phyloP scores from a whole-genome alignment of 2,329 filamentous ascomycete genomes.

The Penicillium sp. region DNA sequence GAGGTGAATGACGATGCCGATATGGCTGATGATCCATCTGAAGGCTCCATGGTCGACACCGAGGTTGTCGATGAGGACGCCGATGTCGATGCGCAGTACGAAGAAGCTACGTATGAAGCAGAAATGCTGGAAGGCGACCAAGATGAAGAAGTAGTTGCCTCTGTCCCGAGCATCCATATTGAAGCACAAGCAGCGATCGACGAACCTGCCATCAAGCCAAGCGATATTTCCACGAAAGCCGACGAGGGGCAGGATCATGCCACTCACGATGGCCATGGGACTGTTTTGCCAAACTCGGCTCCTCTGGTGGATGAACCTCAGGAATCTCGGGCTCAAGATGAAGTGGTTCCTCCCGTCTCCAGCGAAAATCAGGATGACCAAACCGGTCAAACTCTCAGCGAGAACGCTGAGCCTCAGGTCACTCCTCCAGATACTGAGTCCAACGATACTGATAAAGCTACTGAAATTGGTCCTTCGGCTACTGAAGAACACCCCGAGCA shows the following conservation, averaged over 20 bases:
- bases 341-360: neutral
- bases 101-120: slow-evolving; percentile 38
- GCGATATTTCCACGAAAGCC: neutral
- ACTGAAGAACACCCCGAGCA: slow-evolving; percentile 7
- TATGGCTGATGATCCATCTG: slow-evolving; percentile 49
- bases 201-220: slow-evolving; percentile 7
- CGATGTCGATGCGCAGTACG: slow-evolving; percentile 35
- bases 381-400: neutral
- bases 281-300: neutral
- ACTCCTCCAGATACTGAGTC: neutral
- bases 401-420: neutral
- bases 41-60: slow-evolving; percentile 42
- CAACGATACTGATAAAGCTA: slow-evolving; percentile 28
- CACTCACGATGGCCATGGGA: slow-evolving; percentile 9
- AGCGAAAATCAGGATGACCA: neutral
- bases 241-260: neutral
- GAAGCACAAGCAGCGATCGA: slow-evolving; percentile 14
- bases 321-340: neutral
- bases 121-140: slow-evolving; percentile 46
- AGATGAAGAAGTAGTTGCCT: slow-evolving; percentile 37
- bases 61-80: slow-evolving; percentile 32
- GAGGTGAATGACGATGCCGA: slow-evolving; percentile 46
- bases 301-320: neutral
- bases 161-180: slow-evolving; percentile 27
- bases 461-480: slow-evolving; percentile 1